phyloP scores from a whole-genome alignment of 352 stramenopile species.

The Phytophthora uliginosa region DNA sequence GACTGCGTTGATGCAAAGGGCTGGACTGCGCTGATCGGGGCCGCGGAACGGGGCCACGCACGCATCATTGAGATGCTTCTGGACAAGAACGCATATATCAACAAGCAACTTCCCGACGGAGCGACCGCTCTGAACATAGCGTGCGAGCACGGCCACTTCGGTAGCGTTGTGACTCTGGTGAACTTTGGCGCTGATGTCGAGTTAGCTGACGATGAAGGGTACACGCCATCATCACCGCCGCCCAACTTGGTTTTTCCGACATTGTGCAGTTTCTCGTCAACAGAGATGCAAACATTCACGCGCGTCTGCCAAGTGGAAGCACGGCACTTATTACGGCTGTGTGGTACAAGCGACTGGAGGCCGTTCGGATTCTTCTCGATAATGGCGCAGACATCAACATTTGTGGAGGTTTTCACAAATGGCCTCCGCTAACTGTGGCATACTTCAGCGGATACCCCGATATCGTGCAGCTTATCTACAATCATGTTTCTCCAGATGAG shows the following conservation, averaged over 20 bases:
- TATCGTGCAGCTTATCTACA: constrained; percentile 6
- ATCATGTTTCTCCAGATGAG: not conserved
- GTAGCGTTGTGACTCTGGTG: not conserved
- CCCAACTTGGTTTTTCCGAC: not conserved
- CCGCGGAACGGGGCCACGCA: not conserved
- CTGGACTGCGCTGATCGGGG: not conserved
- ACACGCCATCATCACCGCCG: constrained; percentile 8
- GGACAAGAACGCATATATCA: not conserved
- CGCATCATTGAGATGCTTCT: not conserved
- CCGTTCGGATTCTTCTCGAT: constrained; percentile 15
- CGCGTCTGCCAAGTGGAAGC: constrained; percentile 4
- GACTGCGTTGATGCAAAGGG: not conserved
- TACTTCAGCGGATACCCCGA: constrained; percentile 15
- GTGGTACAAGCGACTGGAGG: constrained; percentile 4
- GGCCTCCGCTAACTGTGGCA: constrained; percentile 4
- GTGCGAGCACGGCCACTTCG: constrained; percentile 3
- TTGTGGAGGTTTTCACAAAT: constrained; percentile 1
- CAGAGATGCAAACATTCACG: not conserved
- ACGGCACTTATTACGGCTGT: constrained; percentile 9
- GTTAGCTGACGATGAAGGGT: not conserved
- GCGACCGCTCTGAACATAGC: constrained; percentile 6
- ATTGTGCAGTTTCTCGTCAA: constrained; percentile 12
- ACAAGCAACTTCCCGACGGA: constrained; percentile 3
- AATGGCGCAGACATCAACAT: constrained; percentile 5
- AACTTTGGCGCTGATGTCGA: constrained; percentile 1